These are phyloP conservation scores for Esteya vermicola DNA, from an alignment of 2,329 filamentous ascomycete genomes.

Conservation along the genomic window DNA sequence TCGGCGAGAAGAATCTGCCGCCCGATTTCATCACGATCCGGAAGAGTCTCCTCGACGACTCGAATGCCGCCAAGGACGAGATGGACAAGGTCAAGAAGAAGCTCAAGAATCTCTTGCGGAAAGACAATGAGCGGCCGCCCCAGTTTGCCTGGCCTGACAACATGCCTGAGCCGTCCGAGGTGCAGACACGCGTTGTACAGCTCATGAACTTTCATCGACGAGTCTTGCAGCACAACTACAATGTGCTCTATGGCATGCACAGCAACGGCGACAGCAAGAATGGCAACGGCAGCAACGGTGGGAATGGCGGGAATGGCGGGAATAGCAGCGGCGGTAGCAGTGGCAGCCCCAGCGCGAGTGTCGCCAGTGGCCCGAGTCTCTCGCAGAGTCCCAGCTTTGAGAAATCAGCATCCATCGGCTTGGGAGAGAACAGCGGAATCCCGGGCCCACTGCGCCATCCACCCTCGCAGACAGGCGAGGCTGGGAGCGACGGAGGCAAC, in stretches of 20 bases:
- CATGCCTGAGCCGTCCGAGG: conserved; percentile 85
- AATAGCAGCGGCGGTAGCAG: neutral
- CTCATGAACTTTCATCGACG: conserved; percentile 94
- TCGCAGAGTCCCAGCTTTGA: neutral
- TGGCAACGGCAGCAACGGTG: neutral
- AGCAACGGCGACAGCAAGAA: conserved; percentile 2
- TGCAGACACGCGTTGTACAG: conserved; percentile 82
- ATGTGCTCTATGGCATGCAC: conserved; percentile 48
- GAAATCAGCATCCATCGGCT: no score
- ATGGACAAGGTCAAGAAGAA: conserved; percentile 99
- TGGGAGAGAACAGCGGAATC: no score
- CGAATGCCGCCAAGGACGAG: conserved; percentile 94
- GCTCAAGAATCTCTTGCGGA: conserved; percentile 79
- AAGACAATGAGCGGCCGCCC: conserved; percentile 83
- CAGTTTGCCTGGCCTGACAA: conserved; percentile 98
- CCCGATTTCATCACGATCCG: conserved; percentile 80
- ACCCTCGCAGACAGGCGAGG: no score
- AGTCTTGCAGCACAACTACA: conserved; percentile 91
- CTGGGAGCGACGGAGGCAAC: neutral
- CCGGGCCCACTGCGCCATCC: no score
- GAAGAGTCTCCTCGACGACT: conserved; percentile 92
- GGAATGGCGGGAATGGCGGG: neutral
- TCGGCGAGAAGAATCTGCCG: conserved; percentile 72
- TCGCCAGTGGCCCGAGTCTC: neutral
- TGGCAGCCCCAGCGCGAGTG: neutral